Evolutionary conservation across 768 basidiomycete genomes (phyloP).

Genomic region (Hygrocybe punicea): DNA sequence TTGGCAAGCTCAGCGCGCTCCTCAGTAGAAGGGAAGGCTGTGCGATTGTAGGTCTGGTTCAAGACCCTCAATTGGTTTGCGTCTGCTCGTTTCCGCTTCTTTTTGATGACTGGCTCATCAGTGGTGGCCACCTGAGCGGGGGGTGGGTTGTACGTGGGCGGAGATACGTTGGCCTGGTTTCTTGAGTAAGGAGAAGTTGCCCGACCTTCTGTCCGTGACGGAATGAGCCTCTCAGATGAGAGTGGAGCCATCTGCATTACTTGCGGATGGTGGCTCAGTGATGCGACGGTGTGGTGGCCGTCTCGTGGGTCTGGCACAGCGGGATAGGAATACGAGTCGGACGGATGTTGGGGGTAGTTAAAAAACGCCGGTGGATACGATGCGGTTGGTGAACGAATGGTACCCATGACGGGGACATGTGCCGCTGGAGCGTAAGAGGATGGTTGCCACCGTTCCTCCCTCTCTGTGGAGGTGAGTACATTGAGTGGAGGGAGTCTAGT

Average conservation of each 20-base stretch:
- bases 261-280: slow-evolving; percentile 27
- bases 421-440: slow-evolving; percentile 37
- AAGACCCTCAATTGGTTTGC: slow-evolving; percentile 75
- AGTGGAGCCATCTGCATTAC: slow-evolving; percentile 25
- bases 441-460: slow-evolving; percentile 49
- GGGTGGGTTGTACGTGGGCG: slow-evolving; percentile 55
- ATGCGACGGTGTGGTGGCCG: slow-evolving; percentile 22
- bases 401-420: slow-evolving; percentile 35
- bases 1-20: slow-evolving; percentile 76
- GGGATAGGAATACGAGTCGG: slow-evolving; percentile 43
- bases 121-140: slow-evolving; percentile 46
- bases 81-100: slow-evolving; percentile 84
- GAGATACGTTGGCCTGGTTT: slow-evolving; percentile 33
- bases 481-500: slow-evolving; percentile 49
- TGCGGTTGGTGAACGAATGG: slow-evolving; percentile 63
- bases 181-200: slow-evolving; percentile 44
- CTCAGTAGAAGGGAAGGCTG: slow-evolving; percentile 85
- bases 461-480: slow-evolving; percentile 37
- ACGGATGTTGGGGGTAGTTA: slow-evolving; percentile 38
- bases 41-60: slow-evolving; percentile 75
- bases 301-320: slow-evolving; percentile 18
- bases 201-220: slow-evolving; percentile 39
- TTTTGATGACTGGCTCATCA: slow-evolving; percentile 75
- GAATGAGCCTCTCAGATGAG: slow-evolving; percentile 16
- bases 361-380: slow-evolving; percentile 57